Conservation (phyloP, 768 basidiomycete genomes). For the Rubroboletus satanas region DNA sequence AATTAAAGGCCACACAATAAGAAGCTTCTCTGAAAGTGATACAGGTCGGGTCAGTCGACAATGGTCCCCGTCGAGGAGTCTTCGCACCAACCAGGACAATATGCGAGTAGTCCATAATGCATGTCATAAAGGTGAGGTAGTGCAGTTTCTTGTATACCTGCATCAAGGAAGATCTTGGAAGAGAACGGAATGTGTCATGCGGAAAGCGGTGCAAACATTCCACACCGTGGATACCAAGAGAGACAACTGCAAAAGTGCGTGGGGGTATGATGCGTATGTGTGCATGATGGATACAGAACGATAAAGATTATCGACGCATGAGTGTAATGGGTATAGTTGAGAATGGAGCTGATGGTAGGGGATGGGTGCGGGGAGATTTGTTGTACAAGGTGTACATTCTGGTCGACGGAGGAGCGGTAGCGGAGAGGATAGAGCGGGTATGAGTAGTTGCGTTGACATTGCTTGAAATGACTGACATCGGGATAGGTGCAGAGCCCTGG, state of each 20-base stretch:
- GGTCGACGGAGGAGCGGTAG: constrained; percentile 4
- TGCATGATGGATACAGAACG: constrained; percentile 35
- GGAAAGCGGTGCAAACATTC: constrained; percentile 14
- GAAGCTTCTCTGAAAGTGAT: constrained; percentile 17
- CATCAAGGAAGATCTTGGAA: constrained; percentile 7
- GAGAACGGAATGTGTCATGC: constrained; percentile 12
- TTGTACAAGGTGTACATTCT: constrained; percentile 23
- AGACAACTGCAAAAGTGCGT: constrained; percentile 15
- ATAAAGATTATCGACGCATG: constrained; percentile 30
- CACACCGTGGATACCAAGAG: constrained; percentile 15
- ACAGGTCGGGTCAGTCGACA: constrained; percentile 14
- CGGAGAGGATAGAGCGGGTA: constrained; percentile 3
- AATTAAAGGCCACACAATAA: constrained; percentile 23
- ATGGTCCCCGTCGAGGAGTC: constrained; percentile 8
- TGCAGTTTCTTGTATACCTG: constrained; percentile 21
- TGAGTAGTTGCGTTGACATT: not conserved
- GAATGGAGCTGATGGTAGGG: constrained; percentile 6
- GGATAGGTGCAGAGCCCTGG: constrained; percentile 20
- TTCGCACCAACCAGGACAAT: constrained; percentile 20
- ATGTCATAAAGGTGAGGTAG: constrained; percentile 23
- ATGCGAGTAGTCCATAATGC: constrained; percentile 28
- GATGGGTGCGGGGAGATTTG: constrained; percentile 12
- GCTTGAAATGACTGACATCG: constrained; percentile 13
- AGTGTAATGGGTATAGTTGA: constrained; percentile 26
- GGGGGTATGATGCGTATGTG: constrained; percentile 27